These are phyloP conservation scores for Trichoderma virens DNA, from an alignment of 495 filamentous ascomycete genomes.

Conservation along the genomic window DNA sequence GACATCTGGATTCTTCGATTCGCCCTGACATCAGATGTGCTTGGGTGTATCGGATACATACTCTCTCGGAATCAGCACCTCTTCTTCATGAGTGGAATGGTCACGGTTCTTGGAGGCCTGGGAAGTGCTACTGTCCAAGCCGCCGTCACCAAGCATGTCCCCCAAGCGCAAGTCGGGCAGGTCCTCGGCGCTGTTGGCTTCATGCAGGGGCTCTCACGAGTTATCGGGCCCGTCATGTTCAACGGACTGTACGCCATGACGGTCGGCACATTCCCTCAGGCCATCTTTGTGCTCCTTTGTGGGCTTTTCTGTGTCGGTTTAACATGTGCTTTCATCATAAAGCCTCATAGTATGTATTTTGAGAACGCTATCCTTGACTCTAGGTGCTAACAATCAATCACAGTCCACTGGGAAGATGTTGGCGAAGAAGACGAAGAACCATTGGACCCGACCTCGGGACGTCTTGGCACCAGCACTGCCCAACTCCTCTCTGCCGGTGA, in stretches of 20 bases:
- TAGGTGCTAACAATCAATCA: slow-evolving; percentile 5
- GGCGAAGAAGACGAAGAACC: slow-evolving; percentile 6
- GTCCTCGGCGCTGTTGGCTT: slow-evolving; percentile 81
- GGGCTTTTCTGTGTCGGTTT: slow-evolving; percentile 59
- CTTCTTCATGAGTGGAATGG: slow-evolving; percentile 58
- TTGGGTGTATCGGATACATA: slow-evolving; percentile 69
- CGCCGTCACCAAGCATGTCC: slow-evolving; percentile 83
- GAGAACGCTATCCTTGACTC: background rate
- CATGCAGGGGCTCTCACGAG: slow-evolving; percentile 71
- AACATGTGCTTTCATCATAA: slow-evolving; percentile 58
- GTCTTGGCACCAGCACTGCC: background rate
- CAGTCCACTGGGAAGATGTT: slow-evolving; percentile 8
- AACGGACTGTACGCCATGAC: slow-evolving; percentile 80
- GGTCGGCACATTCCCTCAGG: slow-evolving; percentile 66
- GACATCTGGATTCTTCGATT: slow-evolving; percentile 72
- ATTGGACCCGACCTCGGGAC: background rate
- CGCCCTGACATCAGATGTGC: slow-evolving; percentile 67
- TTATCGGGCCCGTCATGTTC: slow-evolving; percentile 73
- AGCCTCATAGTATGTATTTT: slow-evolving; percentile 59
- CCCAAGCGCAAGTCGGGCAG: slow-evolving; percentile 69
- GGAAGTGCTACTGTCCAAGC: slow-evolving; percentile 76
- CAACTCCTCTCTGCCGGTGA: background rate
- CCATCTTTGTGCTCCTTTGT: slow-evolving; percentile 71
- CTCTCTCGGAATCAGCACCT: slow-evolving; percentile 46
- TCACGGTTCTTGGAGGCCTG: slow-evolving; percentile 74